phyloP scores from a whole-genome alignment of 179 eudicot genomes.

The Spergularia azorica region DNA sequence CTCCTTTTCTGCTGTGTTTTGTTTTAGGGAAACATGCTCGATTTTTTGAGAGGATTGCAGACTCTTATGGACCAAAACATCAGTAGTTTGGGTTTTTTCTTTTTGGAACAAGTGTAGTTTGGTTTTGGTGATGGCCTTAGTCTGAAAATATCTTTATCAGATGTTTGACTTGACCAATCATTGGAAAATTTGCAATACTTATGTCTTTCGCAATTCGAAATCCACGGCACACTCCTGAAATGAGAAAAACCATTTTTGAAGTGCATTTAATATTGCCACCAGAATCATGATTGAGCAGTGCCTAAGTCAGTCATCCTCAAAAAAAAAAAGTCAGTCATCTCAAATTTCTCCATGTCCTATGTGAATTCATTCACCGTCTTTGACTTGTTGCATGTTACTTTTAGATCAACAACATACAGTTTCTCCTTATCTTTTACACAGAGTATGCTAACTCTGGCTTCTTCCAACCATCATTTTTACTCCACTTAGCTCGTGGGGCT shows the following conservation, averaged over 20 bases:
- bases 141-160: not conserved
- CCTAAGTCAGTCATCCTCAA: too few species aligned
- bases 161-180: not conserved
- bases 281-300: too few species aligned
- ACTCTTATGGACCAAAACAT: slow-evolving; percentile 12
- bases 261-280: too few species aligned
- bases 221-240: not conserved
- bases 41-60: slow-evolving; percentile 25
- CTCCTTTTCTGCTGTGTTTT: slow-evolving; percentile 19
- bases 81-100: not conserved
- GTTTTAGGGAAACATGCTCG: slow-evolving; percentile 21
- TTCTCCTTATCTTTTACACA: too few species aligned
- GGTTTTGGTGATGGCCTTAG: not conserved
- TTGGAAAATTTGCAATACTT: not conserved
- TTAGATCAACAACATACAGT: too few species aligned
- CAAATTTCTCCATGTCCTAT: too few species aligned
- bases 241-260: not conserved
- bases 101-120: not conserved
- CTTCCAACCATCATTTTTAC: too few species aligned
- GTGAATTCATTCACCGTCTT: too few species aligned
- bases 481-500: too few species aligned
- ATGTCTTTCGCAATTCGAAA: not conserved
- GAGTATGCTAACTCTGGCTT: too few species aligned
- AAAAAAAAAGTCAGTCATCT: too few species aligned
- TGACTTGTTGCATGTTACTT: too few species aligned